These are phyloP conservation scores for Collybia mongolica DNA, from an alignment of 768 basidiomycete species.

Conservation along the genomic window DNA sequence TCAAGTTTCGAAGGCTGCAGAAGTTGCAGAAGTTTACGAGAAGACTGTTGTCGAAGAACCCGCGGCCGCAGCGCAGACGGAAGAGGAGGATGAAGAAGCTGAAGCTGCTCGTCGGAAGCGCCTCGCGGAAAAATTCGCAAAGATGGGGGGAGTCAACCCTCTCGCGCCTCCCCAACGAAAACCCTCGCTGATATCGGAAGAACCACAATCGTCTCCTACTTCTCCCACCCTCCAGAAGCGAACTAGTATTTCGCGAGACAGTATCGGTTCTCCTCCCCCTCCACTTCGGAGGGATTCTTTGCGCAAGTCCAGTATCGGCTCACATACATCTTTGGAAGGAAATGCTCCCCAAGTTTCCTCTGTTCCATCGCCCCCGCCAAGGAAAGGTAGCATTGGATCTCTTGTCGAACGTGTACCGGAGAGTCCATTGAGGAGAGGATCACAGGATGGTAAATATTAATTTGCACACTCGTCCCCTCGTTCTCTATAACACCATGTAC, in stretches of 20 bases:
- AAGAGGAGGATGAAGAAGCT: slow-evolving; percentile 44
- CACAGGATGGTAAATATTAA: slow-evolving; percentile 25
- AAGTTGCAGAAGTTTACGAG: slow-evolving; percentile 7
- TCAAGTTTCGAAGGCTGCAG: not conserved
- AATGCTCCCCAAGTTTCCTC: not conserved
- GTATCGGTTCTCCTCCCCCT: slow-evolving; percentile 5
- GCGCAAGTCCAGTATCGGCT: slow-evolving; percentile 4
- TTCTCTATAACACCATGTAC: slow-evolving; percentile 14
- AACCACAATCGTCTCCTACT: slow-evolving; percentile 3
- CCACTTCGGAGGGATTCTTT: slow-evolving; percentile 5
- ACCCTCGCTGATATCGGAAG: slow-evolving; percentile 12
- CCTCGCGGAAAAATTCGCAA: slow-evolving; percentile 62
- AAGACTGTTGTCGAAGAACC: slow-evolving; percentile 1
- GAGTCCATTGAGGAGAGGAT: slow-evolving; percentile 4
- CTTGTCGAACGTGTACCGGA: not conserved
- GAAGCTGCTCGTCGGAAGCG: slow-evolving; percentile 54
- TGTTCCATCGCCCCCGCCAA: not conserved
- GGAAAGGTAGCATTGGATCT: slow-evolving; percentile 6
- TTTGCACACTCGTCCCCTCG: slow-evolving; percentile 15
- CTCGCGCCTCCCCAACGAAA: slow-evolving; percentile 29
- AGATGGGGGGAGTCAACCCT: slow-evolving; percentile 69
- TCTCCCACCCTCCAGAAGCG: slow-evolving; percentile 8
- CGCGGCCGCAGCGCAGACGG: slow-evolving; percentile 16
- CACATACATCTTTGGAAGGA: not conserved
- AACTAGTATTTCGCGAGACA: slow-evolving; percentile 9